Evolutionary conservation across 768 basidiomycete species (phyloP), one percentile per base, ranked within the genome.

Genomic region (Lentinula raphanica): DNA sequence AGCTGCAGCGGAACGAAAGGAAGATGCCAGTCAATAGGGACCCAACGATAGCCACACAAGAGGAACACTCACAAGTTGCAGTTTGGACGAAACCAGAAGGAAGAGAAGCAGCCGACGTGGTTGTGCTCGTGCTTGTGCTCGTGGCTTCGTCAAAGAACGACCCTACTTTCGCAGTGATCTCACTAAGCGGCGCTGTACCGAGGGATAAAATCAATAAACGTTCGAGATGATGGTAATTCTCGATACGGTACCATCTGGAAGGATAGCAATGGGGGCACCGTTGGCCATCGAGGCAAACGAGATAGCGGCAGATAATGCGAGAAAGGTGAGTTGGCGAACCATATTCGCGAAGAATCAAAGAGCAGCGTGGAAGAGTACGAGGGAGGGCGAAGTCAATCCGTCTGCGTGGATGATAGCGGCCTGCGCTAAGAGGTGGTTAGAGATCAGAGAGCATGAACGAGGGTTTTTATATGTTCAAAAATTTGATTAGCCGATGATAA

Each of bases 371-470:
- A 15, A 46, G 8, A 28, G 25, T 2, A 13, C 21, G 45, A 46
- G 45, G 21, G n/a, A 23, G 49, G 25, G 32, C 49, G 49, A 51
- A 51, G 31, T 51, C 49, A 51, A 51, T 51, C 36, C 49, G 49
- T 32, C 12, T 25, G 29, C 25, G 32, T 12, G 17, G 31, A 36
- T 51, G 21, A 21, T 51, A 32, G 49, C 49, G 49, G n/a, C 49
- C 49, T 51, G 49, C 49, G 49, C 49, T 51, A 32, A 31, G 19
- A n/a, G n/a, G n/a, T n/a, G n/a, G n/a, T n/a, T n/a, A n/a, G n/a
- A n/a, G n/a, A n/a, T n/a, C n/a, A n/a, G n/a, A n/a, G n/a, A n/a
- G n/a, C n/a, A n/a, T n/a, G n/a, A n/a, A n/a, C n/a, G n/a, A n/a
- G n/a, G n/a, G n/a, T n/a, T n/a, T n/a, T n/a, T n/a, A n/a, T n/a